A percentile compares a stretch with the other conserved stretches of the same genome.
Conservation (phyloP, 345 rosid genomes). For the Ceriops zippeliana region DNA sequence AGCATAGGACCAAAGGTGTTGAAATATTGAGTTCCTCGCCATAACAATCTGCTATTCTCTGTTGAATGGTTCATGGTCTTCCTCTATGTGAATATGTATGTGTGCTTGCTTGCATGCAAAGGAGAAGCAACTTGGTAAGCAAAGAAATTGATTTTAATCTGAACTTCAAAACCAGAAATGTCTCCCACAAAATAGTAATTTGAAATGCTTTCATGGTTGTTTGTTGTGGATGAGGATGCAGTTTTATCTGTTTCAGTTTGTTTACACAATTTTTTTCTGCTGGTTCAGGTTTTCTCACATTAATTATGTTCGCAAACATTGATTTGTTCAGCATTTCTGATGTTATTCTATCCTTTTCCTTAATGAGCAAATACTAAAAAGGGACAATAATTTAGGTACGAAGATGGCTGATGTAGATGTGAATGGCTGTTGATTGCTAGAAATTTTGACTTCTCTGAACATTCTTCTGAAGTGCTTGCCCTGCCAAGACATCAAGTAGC, state of each 20-base stretch:
- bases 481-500: conserved; percentile 10
- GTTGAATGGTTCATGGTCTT: too few relatives aligned
- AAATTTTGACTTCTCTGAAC: conserved; percentile 3
- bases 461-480: conserved; percentile 7
- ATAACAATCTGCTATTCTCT: too few relatives aligned
- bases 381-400: not conserved
- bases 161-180: too few relatives aligned
- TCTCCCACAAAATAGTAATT: not conserved
- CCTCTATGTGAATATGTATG: too few relatives aligned
- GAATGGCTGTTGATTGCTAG: not conserved
- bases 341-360: not conserved
- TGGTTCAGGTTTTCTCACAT: not conserved
- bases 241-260: not conserved
- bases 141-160: too few relatives aligned
- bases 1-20: too few relatives aligned
- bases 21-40: too few relatives aligned
- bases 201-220: not conserved
- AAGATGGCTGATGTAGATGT: not conserved
- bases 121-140: too few relatives aligned
- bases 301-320: too few relatives aligned
- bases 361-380: not conserved
- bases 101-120: too few relatives aligned
- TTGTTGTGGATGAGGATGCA: too few relatives aligned
- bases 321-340: not conserved
- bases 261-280: not conserved